phyloP scores from a whole-genome alignment of 2,329 filamentous ascomycete species.

The Fusarium odoratissimum region DNA sequence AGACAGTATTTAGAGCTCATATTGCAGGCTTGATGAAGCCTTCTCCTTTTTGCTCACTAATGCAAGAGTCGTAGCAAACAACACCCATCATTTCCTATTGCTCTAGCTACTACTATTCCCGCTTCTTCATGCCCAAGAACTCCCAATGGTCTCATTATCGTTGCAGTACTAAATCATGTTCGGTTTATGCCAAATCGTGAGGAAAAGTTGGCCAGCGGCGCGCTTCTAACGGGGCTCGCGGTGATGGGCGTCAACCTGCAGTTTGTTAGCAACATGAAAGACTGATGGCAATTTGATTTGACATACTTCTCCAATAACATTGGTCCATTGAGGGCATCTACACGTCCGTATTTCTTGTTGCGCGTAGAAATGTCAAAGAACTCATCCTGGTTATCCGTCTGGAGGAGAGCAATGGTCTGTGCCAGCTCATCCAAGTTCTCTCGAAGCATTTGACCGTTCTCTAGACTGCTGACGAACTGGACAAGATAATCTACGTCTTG shows the following conservation, averaged over 20 bases:
- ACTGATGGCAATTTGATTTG: background rate
- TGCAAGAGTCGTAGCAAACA: background rate
- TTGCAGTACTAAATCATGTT: constrained; percentile 26
- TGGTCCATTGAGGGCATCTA: constrained; percentile 91
- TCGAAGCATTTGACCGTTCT: constrained; percentile 84
- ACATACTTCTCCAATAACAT: constrained; percentile 89
- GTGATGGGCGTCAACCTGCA: constrained; percentile 73
- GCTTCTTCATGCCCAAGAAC: background rate
- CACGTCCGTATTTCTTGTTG: constrained; percentile 93
- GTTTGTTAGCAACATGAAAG: constrained; percentile 10
- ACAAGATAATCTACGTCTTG: constrained; percentile 87
- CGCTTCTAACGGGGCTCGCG: constrained; percentile 67
- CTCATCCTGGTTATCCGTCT: constrained; percentile 90
- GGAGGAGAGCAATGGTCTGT: constrained; percentile 91
- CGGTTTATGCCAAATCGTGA: constrained; percentile 76
- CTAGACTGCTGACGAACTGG: constrained; percentile 86
- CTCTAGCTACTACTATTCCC: background rate
- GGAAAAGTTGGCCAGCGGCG: constrained; percentile 78
- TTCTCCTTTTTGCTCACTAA: background rate
- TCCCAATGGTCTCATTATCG: constrained; percentile 7
- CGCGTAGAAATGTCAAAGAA: constrained; percentile 92
- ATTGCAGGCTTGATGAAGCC: too few relatives aligned
- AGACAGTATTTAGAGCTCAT: too few relatives aligned
- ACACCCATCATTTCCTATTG: background rate
- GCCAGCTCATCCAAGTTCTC: constrained; percentile 93